A percentile compares a stretch with the other conserved stretches of the same genome.
Evolutionary conservation across 2,329 filamentous ascomycete genomes (phyloP).

Genomic region (Botrytis deweyae): DNA sequence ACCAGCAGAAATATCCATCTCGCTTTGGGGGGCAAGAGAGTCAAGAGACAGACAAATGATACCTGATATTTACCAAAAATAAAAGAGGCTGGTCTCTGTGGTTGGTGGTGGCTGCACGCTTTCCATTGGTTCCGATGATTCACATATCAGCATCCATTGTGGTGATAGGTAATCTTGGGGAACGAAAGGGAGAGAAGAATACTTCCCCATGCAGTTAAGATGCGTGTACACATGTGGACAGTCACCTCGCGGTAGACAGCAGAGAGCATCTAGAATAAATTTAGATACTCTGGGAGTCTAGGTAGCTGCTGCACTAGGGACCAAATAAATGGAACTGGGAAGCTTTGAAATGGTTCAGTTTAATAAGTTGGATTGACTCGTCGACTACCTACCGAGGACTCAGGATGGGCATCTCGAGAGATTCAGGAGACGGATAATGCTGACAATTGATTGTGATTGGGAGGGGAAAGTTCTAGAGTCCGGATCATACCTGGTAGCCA

Average conservation of each 20-base stretch:
- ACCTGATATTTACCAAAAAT: not conserved
- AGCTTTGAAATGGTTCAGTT: not conserved
- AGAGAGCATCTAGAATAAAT: not conserved
- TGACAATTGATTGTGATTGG: constrained; percentile 11
- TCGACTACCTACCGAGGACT: not conserved
- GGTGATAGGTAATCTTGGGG: not conserved
- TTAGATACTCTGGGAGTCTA: not conserved
- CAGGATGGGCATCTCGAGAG: not conserved
- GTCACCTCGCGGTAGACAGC: not conserved
- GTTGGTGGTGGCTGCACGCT: constrained; percentile 1
- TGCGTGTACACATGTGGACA: not conserved
- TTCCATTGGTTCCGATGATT: not conserved
- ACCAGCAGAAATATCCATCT: not conserved
- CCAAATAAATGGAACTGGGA: not conserved
- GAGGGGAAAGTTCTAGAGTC: constrained; percentile 14
- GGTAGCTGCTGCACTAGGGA: no score
- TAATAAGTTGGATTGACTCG: constrained; percentile 10
- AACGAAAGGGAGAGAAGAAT: not conserved
- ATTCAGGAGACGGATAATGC: constrained; percentile 3
- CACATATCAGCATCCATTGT: not conserved
- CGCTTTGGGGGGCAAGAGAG: not conserved
- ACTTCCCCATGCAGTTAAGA: constrained; percentile 5
- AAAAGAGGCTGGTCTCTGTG: not conserved
- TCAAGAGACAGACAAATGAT: not conserved
- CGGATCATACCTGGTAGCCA: not conserved